phyloP scores from a whole-genome alignment of 2,329 filamentous ascomycete species.

The Lasiodiplodia citricola region DNA sequence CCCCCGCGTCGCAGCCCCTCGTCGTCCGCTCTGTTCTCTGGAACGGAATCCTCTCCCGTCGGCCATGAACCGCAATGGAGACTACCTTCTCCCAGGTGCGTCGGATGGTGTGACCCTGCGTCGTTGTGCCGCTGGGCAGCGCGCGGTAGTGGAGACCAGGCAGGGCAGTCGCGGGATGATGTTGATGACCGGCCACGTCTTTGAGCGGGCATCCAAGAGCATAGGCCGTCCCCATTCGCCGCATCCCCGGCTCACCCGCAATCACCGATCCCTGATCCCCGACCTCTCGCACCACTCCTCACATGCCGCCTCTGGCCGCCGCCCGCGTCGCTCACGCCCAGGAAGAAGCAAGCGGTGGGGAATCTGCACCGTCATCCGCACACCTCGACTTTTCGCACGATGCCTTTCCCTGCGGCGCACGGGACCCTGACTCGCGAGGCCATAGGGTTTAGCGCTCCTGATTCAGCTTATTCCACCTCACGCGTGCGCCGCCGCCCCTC shows the following conservation, averaged over 20 bases:
- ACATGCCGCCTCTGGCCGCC: neutral
- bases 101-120: constrained; percentile 4
- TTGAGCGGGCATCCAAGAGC: neutral
- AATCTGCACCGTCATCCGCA: constrained; percentile 1
- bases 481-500: neutral
- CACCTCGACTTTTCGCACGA: neutral
- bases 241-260: constrained; percentile 3
- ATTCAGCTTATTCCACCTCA: neutral
- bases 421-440: neutral
- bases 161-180: neutral
- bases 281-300: neutral
- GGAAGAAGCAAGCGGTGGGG: neutral
- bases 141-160: neutral
- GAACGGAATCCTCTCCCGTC: constrained; percentile 7
- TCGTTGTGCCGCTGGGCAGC: neutral
- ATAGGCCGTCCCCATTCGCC: neutral
- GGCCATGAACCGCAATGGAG: neutral
- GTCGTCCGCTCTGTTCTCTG: neutral
- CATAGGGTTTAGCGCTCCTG: constrained; percentile 20
- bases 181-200: constrained; percentile 13
- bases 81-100: neutral
- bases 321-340: neutral
- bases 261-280: constrained; percentile 14
- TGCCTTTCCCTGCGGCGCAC: neutral
- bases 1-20: neutral